A percentile compares a stretch with the other conserved stretches of the same genome.
These are phyloP conservation scores for Epicoccum sorghinum DNA, from an alignment of 2,329 filamentous ascomycete species.

Conservation along the genomic window DNA sequence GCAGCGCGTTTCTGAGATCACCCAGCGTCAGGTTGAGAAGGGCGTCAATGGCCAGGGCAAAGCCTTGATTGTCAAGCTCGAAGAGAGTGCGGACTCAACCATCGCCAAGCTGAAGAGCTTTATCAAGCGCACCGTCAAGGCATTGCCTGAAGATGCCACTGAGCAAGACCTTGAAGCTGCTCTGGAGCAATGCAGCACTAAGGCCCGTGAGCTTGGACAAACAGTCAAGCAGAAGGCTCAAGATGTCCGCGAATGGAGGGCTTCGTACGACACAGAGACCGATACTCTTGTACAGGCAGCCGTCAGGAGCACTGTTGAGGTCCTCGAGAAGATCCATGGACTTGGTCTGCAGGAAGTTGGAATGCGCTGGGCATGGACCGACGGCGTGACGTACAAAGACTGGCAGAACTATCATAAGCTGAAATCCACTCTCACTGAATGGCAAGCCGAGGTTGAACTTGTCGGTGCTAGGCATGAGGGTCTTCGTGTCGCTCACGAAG, in stretches of 20 bases:
- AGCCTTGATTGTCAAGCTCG: constrained; percentile 70
- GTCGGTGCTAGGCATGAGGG: constrained; percentile 76
- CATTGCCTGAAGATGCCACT: constrained; percentile 64
- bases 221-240: constrained; percentile 79
- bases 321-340: constrained; percentile 81
- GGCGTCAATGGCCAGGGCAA: constrained; percentile 71
- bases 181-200: constrained; percentile 58
- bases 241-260: constrained; percentile 76
- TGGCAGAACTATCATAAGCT: constrained; percentile 95
- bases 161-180: constrained; percentile 59
- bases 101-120: constrained; percentile 69
- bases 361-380: constrained; percentile 93
- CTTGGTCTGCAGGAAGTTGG: constrained; percentile 89
- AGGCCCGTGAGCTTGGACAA: constrained; percentile 71
- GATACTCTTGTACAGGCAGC: constrained; percentile 71
- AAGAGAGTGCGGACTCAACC: constrained; percentile 69
- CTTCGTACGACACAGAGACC: constrained; percentile 72
- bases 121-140: constrained; percentile 63
- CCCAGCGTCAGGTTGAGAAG: constrained; percentile 70
- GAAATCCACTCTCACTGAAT: constrained; percentile 80
- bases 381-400: constrained; percentile 94
- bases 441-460: constrained; percentile 80
- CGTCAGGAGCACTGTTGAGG: constrained; percentile 79
- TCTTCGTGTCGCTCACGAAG: constrained; percentile 70
- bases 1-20: constrained; percentile 71